Base-by-base conservation (phyloP, 2,329 filamentous ascomycete genomes). In the Hymenoscyphus infarciens region DNA sequence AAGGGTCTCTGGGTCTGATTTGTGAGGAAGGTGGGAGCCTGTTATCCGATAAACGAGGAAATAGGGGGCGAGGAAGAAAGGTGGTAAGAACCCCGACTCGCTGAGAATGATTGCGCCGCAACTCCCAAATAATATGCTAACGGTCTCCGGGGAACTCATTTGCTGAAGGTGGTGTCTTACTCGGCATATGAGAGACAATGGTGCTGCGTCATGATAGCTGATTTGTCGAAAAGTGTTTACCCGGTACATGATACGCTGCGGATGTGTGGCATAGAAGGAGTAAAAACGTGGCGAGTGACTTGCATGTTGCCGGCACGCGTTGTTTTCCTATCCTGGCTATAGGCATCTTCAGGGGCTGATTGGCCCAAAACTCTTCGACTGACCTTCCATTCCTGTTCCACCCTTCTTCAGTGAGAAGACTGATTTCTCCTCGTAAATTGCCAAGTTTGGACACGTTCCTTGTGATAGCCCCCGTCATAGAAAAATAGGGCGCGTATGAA, bases 71-170 rank as follows among this genome's bases (percentile, higher is more conserved):
- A 10, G 27, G 10, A 56, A 42, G 25, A 42, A 39, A 31, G 31
- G 56, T 57, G 8, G n/a, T 57, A 27, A 42, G 35, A 22, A 19
- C 22, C 33, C 31, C 56, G 45, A 52, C 45, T 25, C 25, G 22
- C 45, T 25, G 45, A 52, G 22, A 22, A 27, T n/a, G n/a, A 31
- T 56, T 31, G 53, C 10, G 27, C 27, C 53, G 27, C 53, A 31
- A 19, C n/a, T 16, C 8, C 53, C 3, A 7, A n/a, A 7, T n/a
- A 31, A 16, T 2, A 19, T 29, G 8, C 15, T 25, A 31, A 56
- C 53, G 53, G 53, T 56, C 27, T 56, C 31, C 22, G 27, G 53
- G 53, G 31, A 56, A 35, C 13, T 56, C 6, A 56, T 56, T 56
- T 31, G 53, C 15, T 56, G 27, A 29, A 56, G 25, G 16, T n/a